A percentile compares a stretch with the other conserved stretches of the same genome.
Evolutionary conservation across 371 early-diverging fungal genomes (phyloP).

Genomic region (Mycotypha africana): DNA sequence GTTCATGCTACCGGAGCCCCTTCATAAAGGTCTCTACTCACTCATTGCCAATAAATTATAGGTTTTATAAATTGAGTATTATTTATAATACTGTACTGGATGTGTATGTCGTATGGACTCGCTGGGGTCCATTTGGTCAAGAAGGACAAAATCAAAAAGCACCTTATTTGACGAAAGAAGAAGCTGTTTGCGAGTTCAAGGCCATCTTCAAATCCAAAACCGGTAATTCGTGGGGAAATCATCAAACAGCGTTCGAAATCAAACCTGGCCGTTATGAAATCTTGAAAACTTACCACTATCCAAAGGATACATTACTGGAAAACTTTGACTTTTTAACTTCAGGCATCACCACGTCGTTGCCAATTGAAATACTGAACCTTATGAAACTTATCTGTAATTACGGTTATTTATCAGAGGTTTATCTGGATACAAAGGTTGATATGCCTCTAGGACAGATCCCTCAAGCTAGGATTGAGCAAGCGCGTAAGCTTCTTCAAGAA

Average conservation of each 20-base stretch:
- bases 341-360: constrained; percentile 8
- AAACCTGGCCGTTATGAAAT: constrained; percentile 47
- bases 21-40: too few relatives aligned
- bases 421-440: constrained; percentile 26
- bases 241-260: constrained; percentile 18
- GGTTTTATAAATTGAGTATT: constrained; percentile 58
- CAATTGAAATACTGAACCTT: constrained; percentile 19
- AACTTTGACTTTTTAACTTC: constrained; percentile 21
- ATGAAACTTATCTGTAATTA: constrained; percentile 46
- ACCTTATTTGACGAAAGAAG: constrained; percentile 43
- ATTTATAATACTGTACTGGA: constrained; percentile 40
- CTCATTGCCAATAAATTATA: too few relatives aligned
- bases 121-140: constrained; percentile 51
- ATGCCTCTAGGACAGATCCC: constrained; percentile 50
- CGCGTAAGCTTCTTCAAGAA: constrained; percentile 26
- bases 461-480: constrained; percentile 28
- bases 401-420: constrained; percentile 27
- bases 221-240: constrained; percentile 46
- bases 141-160: constrained; percentile 58
- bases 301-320: constrained; percentile 17
- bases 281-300: constrained; percentile 16
- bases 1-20: too few relatives aligned
- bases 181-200: constrained; percentile 49
- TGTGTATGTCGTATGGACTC: constrained; percentile 52
- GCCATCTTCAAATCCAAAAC: constrained; percentile 57